phyloP scores from a whole-genome alignment of 2,329 filamentous ascomycete species.

The Diaporthe vexans region DNA sequence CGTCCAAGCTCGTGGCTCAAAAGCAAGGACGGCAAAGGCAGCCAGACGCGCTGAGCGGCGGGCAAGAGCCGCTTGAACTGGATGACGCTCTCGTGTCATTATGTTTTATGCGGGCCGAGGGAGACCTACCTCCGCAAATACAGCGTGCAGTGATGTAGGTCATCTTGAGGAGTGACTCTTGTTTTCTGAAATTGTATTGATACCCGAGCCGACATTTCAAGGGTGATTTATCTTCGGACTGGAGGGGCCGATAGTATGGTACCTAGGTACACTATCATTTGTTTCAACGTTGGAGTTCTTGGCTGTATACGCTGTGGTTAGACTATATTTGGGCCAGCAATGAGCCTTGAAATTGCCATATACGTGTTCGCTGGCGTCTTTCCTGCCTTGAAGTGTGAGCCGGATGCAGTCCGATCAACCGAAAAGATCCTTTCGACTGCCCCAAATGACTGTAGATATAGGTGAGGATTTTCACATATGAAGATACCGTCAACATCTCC shows the following conservation, averaged over 20 bases:
- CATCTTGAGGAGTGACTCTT: not conserved
- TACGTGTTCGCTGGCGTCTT: not conserved
- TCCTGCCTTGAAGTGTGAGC: not conserved
- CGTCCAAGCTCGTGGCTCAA: not conserved
- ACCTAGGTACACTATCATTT: not conserved
- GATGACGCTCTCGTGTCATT: too few species aligned
- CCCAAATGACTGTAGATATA: too few species aligned
- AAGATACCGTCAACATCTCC: not conserved
- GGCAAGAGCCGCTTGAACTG: not conserved
- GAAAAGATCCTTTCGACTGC: not conserved
- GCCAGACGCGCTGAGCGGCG: constrained; percentile 13
- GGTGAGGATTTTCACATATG: not conserved
- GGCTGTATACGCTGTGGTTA: not conserved
- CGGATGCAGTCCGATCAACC: not conserved
- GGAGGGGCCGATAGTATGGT: not conserved
- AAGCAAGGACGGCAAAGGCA: not conserved
- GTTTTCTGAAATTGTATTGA: not conserved
- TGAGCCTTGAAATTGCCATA: not conserved
- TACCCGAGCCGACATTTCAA: not conserved
- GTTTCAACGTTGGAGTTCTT: not conserved
- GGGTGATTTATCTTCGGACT: too few species aligned
- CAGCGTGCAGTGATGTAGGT: not conserved
- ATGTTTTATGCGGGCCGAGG: too few species aligned
- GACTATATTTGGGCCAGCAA: not conserved
- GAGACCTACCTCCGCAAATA: accelerated